Percentiles rank a stretch among this genome's conserved stretches.
Evolutionary conservation across 2,329 filamentous ascomycete species (phyloP).

Genomic region (Rhynchosporium secalis): DNA sequence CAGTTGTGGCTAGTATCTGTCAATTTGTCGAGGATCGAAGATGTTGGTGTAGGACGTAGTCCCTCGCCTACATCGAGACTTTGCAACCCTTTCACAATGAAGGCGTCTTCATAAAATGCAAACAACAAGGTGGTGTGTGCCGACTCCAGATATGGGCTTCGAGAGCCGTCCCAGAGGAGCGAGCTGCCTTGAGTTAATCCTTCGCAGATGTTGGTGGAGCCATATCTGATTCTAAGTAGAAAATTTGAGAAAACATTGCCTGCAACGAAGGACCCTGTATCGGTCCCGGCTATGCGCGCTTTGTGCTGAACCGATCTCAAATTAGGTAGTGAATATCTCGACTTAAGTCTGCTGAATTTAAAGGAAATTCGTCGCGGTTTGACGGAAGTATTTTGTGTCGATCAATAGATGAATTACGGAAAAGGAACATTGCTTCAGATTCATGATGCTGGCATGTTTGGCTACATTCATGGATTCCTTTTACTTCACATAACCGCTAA

Average conservation of each 20-base stretch:
- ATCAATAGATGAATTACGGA: not conserved
- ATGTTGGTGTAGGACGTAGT: not conserved
- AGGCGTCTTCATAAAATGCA: not conserved
- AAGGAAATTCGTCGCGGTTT: not conserved
- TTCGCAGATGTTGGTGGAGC: slow-evolving; percentile 5
- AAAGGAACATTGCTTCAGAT: not conserved
- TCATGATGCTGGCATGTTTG: not conserved
- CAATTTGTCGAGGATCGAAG: not conserved
- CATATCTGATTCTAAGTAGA: not conserved
- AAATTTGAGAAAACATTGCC: not conserved
- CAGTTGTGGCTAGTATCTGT: not conserved
- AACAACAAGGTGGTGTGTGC: not conserved
- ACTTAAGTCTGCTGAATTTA: not conserved
- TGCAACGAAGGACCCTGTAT: not conserved
- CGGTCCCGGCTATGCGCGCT: not conserved
- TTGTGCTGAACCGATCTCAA: not conserved
- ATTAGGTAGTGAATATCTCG: not conserved
- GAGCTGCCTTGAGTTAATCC: not conserved
- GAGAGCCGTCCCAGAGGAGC: not conserved
- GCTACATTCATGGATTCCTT: slow-evolving; percentile 6
- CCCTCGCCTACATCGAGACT: too few relatives aligned
- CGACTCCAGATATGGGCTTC: not conserved
- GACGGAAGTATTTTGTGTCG: not conserved
- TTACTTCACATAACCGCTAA: not conserved
- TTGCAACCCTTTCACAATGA: not conserved